phyloP scores from a whole-genome alignment of 148 eudicot genomes.

The Silene latifolia region DNA sequence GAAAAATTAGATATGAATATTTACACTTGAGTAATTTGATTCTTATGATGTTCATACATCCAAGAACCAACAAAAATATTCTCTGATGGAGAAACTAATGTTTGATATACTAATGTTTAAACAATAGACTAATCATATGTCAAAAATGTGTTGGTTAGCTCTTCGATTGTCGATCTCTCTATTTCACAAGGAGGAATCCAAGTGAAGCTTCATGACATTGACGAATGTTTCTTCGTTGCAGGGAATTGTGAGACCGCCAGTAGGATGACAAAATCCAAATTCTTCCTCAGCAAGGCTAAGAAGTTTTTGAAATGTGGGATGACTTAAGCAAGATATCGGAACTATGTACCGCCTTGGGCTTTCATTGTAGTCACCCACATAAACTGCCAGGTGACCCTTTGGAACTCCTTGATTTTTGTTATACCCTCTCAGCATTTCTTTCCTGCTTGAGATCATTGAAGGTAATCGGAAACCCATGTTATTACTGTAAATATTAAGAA shows the following conservation, averaged over 20 bases:
- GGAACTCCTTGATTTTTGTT: constrained; percentile 28
- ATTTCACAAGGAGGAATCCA: constrained; percentile 3
- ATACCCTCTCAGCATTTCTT: constrained; percentile 25
- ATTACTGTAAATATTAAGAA: background rate
- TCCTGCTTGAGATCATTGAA: constrained; percentile 26
- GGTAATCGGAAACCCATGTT: constrained; percentile 31
- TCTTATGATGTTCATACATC: background rate
- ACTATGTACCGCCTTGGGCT: constrained; percentile 37
- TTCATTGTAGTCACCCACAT: constrained; percentile 35
- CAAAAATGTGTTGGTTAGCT: constrained; percentile 4
- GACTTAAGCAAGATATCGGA: constrained; percentile 41
- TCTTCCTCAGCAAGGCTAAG: constrained; percentile 41
- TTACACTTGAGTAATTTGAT: background rate
- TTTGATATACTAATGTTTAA: background rate
- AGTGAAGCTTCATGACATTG: constrained; percentile 11
- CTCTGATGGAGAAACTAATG: background rate
- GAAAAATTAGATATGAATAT: background rate
- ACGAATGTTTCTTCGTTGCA: constrained; percentile 40
- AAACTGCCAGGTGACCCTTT: constrained; percentile 44
- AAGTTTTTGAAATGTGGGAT: constrained; percentile 40
- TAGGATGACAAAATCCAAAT: constrained; percentile 39
- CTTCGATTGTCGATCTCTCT: background rate
- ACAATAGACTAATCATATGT: background rate
- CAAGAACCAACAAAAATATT: background rate
- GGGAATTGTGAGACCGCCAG: constrained; percentile 40